Evolutionary conservation across 441 rosid species (phyloP).

Genomic region (Pelargonium australe): DNA sequence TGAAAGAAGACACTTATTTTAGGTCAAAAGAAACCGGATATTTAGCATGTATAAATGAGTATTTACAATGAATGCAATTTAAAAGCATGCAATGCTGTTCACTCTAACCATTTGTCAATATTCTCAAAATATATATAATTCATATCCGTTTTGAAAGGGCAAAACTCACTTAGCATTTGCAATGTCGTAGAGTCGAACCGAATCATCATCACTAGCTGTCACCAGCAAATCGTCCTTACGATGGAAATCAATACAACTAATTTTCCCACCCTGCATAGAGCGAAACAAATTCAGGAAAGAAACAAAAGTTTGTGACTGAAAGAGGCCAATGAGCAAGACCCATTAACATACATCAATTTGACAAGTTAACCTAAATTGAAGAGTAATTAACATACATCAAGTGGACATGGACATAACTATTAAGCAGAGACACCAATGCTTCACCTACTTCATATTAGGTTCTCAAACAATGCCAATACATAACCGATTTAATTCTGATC

Average conservation of each 20-base stretch:
- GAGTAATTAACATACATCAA: neutral
- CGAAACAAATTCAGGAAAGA: neutral
- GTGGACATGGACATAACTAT: neutral
- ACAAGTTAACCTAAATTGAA: neutral
- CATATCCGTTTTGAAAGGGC: neutral
- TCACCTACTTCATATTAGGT: constrained; percentile 3
- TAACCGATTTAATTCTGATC: neutral
- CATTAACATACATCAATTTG: too few relatives aligned
- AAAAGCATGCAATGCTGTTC: neutral
- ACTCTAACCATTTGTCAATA: neutral
- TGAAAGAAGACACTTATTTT: too few relatives aligned
- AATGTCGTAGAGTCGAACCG: constrained; percentile 84
- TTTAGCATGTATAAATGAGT: neutral
- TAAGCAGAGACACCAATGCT: neutral
- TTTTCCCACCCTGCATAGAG: constrained; percentile 65
- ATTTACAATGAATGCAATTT: neutral
- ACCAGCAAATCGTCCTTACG: constrained; percentile 79
- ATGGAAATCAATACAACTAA: constrained; percentile 78
- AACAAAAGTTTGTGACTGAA: neutral
- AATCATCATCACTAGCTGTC: constrained; percentile 88
- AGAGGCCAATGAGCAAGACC: neutral
- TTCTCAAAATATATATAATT: neutral
- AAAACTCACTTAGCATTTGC: constrained; percentile 71
- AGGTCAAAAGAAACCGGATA: neutral
- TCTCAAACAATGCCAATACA: neutral